Evolutionary conservation across 2,329 filamentous ascomycete species (phyloP), one percentile per base, ranked within the genome.

Genomic region (Aureobasidium melanogenum): DNA sequence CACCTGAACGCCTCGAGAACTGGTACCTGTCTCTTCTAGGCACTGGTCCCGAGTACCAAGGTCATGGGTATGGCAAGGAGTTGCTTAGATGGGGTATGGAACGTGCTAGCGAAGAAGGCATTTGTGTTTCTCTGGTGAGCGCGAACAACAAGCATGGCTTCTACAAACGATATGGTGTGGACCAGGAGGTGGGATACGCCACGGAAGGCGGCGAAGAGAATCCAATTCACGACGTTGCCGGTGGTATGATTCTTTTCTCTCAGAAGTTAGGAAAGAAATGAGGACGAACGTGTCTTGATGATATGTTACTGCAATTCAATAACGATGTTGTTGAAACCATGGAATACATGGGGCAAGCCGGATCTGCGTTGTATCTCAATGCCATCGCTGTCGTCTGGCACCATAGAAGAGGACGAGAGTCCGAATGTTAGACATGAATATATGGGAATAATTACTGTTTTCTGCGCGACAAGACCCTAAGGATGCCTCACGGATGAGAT

Each of bases 21-120:
- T 71, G 65, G 66, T 67, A 70, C 62, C 51, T 71, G 12, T 60
- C 62, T 15, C 19, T 68, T 1, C 39, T 70, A 0, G 69, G 66
- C 15, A 67, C 70, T 1, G 66, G 66, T 54, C 66, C 69, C 1
- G 36, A 56, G 5, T 61, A 61, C 8, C 62, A 66, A 10, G 63
- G 66, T 4, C 63, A 66, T 36, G 70, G 70, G 0, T 65, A 67
- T 26, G 70, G 69, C 1, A 62, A 64, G 28, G 57, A 65, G n/a
- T 61, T 72, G 17, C 66, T 69, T 3, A 52, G 41, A 43, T 71
- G 67, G 64, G 70, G 70, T 3, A 66, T 71, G n/a, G 69, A 68
- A 50, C 48, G 62, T 10, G 69, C 70, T 44, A 67, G 51, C 50
- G 39, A 46, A 48, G 81, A 82, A 50, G 88, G 81, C 81, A 87